Evolutionary conservation across 2,329 filamentous ascomycete genomes (phyloP).

Genomic region (Sclerotinia borealis): DNA sequence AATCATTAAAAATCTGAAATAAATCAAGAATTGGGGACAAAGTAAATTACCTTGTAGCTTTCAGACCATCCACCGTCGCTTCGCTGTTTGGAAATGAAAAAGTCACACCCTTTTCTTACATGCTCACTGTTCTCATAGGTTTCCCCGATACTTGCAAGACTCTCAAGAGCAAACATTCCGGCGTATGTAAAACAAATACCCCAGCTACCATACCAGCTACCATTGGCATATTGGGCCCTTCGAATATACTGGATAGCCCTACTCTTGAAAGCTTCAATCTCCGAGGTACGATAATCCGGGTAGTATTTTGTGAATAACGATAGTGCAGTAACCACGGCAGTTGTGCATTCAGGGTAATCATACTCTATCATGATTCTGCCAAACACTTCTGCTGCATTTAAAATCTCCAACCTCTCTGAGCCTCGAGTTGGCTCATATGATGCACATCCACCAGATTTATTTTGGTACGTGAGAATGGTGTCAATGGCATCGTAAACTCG

Average conservation of each 20-base stretch:
- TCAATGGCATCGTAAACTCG: constrained; percentile 85
- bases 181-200: constrained; percentile 98
- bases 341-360: constrained; percentile 96
- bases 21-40: constrained; percentile 12
- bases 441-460: constrained; percentile 75
- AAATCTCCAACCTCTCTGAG: constrained; percentile 68
- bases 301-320: constrained; percentile 76
- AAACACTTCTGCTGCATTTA: constrained; percentile 96
- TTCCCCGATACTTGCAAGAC: constrained; percentile 74
- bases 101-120: constrained; percentile 72
- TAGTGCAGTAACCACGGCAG: constrained; percentile 83
- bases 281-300: constrained; percentile 69
- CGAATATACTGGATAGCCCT: constrained; percentile 80
- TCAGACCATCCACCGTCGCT: constrained; percentile 95
- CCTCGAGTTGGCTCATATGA: constrained; percentile 85
- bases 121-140: constrained; percentile 67
- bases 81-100: constrained; percentile 78
- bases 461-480: constrained; percentile 87
- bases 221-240: constrained; percentile 67
- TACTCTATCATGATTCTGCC: constrained; percentile 98
- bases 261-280: constrained; percentile 67
- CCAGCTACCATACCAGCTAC: constrained; percentile 98
- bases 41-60: constrained; percentile 77
- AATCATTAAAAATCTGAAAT: constrained; percentile 12
- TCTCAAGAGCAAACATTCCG: constrained; percentile 91